Percentiles rank a stretch among this genome's conserved stretches.
These are phyloP conservation scores for Coniella lustricola DNA, from an alignment of 2,329 filamentous ascomycete genomes.

Conservation along the genomic window DNA sequence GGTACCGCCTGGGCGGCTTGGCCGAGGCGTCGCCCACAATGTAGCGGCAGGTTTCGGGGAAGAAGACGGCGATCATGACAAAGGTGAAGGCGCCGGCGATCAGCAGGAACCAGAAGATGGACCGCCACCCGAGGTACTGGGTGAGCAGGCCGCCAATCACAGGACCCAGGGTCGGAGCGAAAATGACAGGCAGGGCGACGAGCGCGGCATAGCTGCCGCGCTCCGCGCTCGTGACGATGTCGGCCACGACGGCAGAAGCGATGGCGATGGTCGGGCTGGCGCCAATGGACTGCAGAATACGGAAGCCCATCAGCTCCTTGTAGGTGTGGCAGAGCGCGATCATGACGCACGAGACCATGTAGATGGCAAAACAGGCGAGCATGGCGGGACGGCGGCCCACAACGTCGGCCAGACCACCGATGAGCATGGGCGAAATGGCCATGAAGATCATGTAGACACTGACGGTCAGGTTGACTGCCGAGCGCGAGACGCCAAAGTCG, in stretches of 20 bases:
- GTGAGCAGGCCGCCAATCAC: constrained; percentile 46
- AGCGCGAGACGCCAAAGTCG: constrained; percentile 37
- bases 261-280: constrained; percentile 54
- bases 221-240: constrained; percentile 56
- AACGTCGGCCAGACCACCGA: constrained; percentile 46
- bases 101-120: constrained; percentile 50
- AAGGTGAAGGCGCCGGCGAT: constrained; percentile 34
- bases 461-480: constrained; percentile 42
- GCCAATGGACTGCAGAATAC: constrained; percentile 50
- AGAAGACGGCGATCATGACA: constrained; percentile 31
- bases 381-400: constrained; percentile 48
- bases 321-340: constrained; percentile 44
- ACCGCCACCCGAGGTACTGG: constrained; percentile 45
- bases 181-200: constrained; percentile 38
- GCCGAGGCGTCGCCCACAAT: constrained; percentile 38
- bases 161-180: constrained; percentile 38
- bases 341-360: constrained; percentile 46
- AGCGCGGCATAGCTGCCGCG: constrained; percentile 52
- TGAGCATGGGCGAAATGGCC: constrained; percentile 43
- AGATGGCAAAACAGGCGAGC: constrained; percentile 44
- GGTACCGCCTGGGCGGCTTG: constrained; percentile 24
- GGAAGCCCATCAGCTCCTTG: constrained; percentile 42
- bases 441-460: constrained; percentile 55
- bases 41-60: constrained; percentile 38
- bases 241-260: constrained; percentile 51